Conservation (phyloP, 805 yeast species). For the Jamesozyma lodderae region DNA sequence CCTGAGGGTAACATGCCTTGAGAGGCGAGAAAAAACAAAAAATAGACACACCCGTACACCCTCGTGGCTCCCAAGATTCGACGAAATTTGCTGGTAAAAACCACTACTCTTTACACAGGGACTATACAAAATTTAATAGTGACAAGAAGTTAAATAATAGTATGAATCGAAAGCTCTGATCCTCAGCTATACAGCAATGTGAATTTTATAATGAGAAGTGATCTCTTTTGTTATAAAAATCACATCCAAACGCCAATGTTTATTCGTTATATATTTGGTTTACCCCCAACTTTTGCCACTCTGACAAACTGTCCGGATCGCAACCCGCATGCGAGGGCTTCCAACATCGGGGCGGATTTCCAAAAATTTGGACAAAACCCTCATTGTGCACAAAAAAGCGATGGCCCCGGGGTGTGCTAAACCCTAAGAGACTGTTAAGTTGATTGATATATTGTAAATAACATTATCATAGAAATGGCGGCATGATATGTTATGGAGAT, state of each 20-base stretch:
- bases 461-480: no score
- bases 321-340: background rate
- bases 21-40: background rate
- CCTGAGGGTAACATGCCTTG: conserved; percentile 7
- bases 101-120: background rate
- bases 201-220: background rate
- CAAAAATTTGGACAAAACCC: no score
- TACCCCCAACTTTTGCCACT: conserved; percentile 1
- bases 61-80: background rate
- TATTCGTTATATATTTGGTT: background rate
- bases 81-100: background rate
- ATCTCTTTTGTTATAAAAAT: background rate
- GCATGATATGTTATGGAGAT: no score
- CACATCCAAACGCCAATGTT: background rate
- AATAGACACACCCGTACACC: conserved; percentile 1
- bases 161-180: background rate
- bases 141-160: background rate
- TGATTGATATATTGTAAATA: no score
- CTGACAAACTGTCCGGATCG: conserved; percentile 1
- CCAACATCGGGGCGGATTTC: background rate
- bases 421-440: no score
- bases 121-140: background rate
- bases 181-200: background rate
- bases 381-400: no score
- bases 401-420: no score